Conservation (phyloP, 257 asterid genomes). For the Marsdenia floribunda region DNA sequence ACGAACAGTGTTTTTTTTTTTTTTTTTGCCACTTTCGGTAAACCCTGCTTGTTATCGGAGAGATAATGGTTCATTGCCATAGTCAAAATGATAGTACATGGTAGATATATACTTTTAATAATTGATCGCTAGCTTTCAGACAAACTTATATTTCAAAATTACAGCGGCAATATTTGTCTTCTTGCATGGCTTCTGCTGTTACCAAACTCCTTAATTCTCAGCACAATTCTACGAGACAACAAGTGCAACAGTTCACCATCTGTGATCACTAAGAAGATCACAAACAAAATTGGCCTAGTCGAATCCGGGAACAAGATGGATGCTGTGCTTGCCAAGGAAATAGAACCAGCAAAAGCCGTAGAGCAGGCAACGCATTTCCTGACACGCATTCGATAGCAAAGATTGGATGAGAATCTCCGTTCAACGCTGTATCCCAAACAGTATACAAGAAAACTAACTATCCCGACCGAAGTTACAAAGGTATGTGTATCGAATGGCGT, state of each 20-base stretch:
- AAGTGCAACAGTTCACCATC: not conserved
- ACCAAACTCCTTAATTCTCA: not conserved
- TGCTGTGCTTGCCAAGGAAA: not conserved
- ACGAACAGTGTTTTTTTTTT: no score
- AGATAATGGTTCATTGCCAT: no score
- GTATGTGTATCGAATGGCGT: not conserved
- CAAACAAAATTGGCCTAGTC: not conserved
- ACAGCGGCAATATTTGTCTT: not conserved
- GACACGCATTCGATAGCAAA: not conserved
- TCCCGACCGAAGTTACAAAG: not conserved
- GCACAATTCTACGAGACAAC: not conserved
- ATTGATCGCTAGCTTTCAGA: no score
- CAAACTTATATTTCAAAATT: no score
- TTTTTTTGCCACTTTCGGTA: no score
- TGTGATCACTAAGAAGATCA: not conserved
- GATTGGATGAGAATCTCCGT: not conserved
- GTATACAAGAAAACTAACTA: not conserved
- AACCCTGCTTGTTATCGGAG: no score
- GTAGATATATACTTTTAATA: no score
- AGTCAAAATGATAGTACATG: no score
- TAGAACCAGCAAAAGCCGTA: not conserved
- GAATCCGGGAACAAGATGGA: conserved; percentile 1
- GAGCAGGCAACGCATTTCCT: not conserved
- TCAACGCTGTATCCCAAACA: not conserved
- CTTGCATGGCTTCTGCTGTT: not conserved